These are phyloP conservation scores for Annulohypoxylon stygium DNA, from an alignment of 495 filamentous ascomycete genomes.

Conservation along the genomic window DNA sequence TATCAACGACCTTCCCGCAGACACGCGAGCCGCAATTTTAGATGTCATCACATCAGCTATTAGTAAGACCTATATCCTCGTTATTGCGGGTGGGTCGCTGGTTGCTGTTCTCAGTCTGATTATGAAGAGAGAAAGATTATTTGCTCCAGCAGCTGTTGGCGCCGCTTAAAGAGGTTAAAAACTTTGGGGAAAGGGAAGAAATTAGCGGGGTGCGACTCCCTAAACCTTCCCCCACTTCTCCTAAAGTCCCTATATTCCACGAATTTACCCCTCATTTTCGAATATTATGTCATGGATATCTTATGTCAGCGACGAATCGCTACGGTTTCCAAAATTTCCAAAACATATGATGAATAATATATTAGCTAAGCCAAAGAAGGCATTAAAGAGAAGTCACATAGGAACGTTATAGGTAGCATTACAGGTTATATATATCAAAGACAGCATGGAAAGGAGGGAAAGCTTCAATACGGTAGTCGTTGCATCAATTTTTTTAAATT, in stretches of 20 bases:
- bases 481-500: too few relatives aligned
- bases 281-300: not conserved
- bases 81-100: slow-evolving; percentile 2
- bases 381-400: too few relatives aligned
- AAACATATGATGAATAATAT: not conserved
- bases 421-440: too few relatives aligned
- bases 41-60: slow-evolving; percentile 4
- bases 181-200: not conserved
- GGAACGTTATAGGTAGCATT: too few relatives aligned
- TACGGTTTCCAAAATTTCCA: too few relatives aligned
- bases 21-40: not conserved
- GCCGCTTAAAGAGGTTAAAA: not conserved
- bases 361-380: too few relatives aligned
- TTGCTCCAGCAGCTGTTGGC: not conserved
- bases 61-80: slow-evolving; percentile 13
- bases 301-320: not conserved
- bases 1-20: not conserved
- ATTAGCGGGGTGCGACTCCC: not conserved
- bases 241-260: not conserved
- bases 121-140: slow-evolving; percentile 4
- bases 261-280: not conserved
- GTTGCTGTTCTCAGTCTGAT: not conserved
- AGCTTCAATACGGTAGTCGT: too few relatives aligned
- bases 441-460: too few relatives aligned
- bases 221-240: not conserved